Evolutionary conservation across 805 yeast species (phyloP).

Genomic region (Nakazawaea ishiwadae): DNA sequence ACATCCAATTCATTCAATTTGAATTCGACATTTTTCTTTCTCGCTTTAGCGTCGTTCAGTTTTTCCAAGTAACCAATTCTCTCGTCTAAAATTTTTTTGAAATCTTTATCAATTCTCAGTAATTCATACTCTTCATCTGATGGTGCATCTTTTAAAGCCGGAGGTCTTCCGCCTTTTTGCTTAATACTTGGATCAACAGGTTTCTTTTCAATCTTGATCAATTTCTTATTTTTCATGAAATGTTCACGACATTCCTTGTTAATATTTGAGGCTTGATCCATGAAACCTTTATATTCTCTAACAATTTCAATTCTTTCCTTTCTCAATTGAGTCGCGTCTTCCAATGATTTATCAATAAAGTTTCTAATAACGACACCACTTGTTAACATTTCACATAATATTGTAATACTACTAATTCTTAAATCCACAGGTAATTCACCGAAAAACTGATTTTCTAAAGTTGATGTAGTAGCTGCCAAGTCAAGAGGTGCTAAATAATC

Average conservation of each 20-base stretch:
- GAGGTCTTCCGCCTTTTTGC: constrained; percentile 23
- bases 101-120: constrained; percentile 36
- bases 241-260: constrained; percentile 35
- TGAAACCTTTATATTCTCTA: constrained; percentile 49
- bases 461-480: constrained; percentile 43
- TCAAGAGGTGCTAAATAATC: constrained; percentile 54
- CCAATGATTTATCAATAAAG: constrained; percentile 65
- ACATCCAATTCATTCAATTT: constrained; percentile 65
- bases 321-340: constrained; percentile 54
- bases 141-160: constrained; percentile 24
- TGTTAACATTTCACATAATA: constrained; percentile 59
- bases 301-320: constrained; percentile 62
- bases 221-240: constrained; percentile 22
- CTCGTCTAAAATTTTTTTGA: constrained; percentile 37
- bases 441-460: constrained; percentile 48
- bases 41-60: constrained; percentile 42
- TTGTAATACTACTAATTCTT: constrained; percentile 53
- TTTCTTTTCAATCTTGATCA: constrained; percentile 19
- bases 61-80: constrained; percentile 35
- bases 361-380: constrained; percentile 55
- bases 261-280: constrained; percentile 45
- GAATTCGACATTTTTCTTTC: constrained; percentile 52
- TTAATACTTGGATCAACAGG: constrained; percentile 17
- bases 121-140: constrained; percentile 31
- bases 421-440: constrained; percentile 43